Percentiles rank a stretch among this genome's conserved stretches.
Conservation (phyloP, 139 green algal species). For the Tetratostichococcus sp. region DNA sequence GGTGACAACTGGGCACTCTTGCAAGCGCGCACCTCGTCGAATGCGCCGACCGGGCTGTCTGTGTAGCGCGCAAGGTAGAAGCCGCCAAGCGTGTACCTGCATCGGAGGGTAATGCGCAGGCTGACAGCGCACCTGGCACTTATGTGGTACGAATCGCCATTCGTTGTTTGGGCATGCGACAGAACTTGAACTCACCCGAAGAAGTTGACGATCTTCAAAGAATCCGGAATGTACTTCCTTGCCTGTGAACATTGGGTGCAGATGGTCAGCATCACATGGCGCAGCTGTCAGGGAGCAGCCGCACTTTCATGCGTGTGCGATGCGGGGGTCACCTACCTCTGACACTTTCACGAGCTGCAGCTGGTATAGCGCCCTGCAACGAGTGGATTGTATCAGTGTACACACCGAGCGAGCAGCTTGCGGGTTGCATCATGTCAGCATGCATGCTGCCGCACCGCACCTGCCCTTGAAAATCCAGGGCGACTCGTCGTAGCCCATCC, state of each 20-base stretch:
- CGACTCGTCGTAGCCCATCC: constrained; percentile 16
- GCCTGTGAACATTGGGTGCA: no score
- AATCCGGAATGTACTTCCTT: constrained; percentile 68
- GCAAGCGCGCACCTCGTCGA: constrained; percentile 79
- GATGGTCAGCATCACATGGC: no score
- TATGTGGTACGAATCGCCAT: no score
- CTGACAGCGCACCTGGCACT: no score
- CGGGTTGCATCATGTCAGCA: neutral
- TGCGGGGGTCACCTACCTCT: constrained; percentile 19
- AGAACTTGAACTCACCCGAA: constrained; percentile 84
- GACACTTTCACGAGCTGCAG: constrained; percentile 77
- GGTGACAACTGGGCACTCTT: neutral
- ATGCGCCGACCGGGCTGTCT: constrained; percentile 79
- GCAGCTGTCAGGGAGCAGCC: no score
- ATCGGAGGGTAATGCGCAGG: neutral
- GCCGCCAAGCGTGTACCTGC: constrained; percentile 85
- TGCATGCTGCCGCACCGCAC: neutral
- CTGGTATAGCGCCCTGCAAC: constrained; percentile 76
- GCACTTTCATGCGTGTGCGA: no score
- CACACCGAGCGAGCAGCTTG: neutral
- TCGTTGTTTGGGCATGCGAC: no score
- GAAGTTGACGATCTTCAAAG: constrained; percentile 79
- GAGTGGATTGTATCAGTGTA: no score
- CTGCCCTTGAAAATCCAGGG: constrained; percentile 22
- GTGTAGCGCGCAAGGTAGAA: constrained; percentile 92